These are phyloP conservation scores for Coelastrella sp. DNA, from an alignment of 139 green algal genomes.

Conservation along the genomic window DNA sequence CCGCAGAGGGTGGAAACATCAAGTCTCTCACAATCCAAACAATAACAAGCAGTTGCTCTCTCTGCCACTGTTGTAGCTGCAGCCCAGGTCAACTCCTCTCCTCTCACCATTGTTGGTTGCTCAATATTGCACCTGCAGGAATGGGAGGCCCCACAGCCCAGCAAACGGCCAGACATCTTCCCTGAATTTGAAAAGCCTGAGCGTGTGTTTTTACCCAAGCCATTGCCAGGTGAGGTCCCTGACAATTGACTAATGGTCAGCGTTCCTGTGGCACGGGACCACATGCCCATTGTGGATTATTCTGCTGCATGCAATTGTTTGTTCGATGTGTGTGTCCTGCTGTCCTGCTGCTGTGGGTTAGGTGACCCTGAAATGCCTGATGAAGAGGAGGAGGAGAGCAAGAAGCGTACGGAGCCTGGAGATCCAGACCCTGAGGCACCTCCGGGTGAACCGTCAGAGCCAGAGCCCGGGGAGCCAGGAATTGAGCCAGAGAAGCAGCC, in stretches of 20 bases:
- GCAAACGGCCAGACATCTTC: conserved; percentile 89
- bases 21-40: too few species aligned
- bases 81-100: too few species aligned
- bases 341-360: conserved; percentile 18
- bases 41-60: too few species aligned
- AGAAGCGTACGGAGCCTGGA: conserved; percentile 72
- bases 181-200: conserved; percentile 96
- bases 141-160: conserved; percentile 92
- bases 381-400: conserved; percentile 89
- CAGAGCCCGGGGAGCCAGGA: conserved; percentile 56
- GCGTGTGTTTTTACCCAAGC: conserved; percentile 77
- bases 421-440: conserved; percentile 80
- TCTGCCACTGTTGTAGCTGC: too few species aligned
- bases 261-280: too few species aligned
- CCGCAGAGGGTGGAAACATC: too few species aligned
- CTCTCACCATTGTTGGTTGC: background rate
- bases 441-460: conserved; percentile 74
- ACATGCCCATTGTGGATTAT: background rate
- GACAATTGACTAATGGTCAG: too few species aligned
- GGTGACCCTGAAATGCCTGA: conserved; percentile 93
- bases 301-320: background rate
- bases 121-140: conserved; percentile 71
- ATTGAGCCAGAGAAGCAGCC: conserved; percentile 44
- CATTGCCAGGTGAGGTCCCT: conserved; percentile 52
- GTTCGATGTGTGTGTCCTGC: background rate